Percentiles rank a stretch among this genome's conserved stretches.
Conservation (phyloP, 2,329 filamentous ascomycete species). For the Sphaerostilbella broomeana region DNA sequence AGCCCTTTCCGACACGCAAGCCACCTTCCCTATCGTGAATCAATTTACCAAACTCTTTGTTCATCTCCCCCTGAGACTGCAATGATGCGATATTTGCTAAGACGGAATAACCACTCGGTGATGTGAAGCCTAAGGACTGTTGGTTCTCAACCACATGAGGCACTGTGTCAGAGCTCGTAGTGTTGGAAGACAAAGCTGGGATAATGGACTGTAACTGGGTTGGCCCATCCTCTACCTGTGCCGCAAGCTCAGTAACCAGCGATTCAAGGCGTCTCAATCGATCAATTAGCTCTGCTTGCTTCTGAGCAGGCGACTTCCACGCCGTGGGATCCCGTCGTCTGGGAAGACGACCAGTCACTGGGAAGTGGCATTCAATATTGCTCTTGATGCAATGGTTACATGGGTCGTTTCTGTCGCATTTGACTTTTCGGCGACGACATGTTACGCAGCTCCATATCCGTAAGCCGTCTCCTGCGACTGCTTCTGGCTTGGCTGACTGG, state of each 20-base stretch:
- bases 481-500: too few relatives aligned
- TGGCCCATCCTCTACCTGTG: slow-evolving; percentile 4
- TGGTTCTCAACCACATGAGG: too few relatives aligned
- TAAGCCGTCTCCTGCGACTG: background rate
- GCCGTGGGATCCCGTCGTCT: slow-evolving; percentile 17
- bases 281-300: slow-evolving; percentile 26
- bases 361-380: slow-evolving; percentile 26
- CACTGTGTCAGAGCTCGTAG: too few relatives aligned
- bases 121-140: too few relatives aligned
- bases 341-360: slow-evolving; percentile 26
- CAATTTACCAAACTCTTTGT: slow-evolving; percentile 9
- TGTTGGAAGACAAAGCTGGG: background rate
- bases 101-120: too few relatives aligned
- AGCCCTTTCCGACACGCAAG: slow-evolving; percentile 24
- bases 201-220: background rate
- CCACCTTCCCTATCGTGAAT: slow-evolving; percentile 2
- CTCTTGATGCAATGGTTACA: slow-evolving; percentile 23
- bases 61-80: too few relatives aligned
- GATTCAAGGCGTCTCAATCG: slow-evolving; percentile 26
- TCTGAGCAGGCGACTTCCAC: slow-evolving; percentile 20
- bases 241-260: slow-evolving; percentile 18
- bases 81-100: too few relatives aligned
- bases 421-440: slow-evolving; percentile 26
- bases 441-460: slow-evolving; percentile 26
- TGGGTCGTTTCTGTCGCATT: slow-evolving; percentile 25